Base-by-base conservation (phyloP, 371 early-diverging fungal genomes). In the Mortierella sp. region DNA sequence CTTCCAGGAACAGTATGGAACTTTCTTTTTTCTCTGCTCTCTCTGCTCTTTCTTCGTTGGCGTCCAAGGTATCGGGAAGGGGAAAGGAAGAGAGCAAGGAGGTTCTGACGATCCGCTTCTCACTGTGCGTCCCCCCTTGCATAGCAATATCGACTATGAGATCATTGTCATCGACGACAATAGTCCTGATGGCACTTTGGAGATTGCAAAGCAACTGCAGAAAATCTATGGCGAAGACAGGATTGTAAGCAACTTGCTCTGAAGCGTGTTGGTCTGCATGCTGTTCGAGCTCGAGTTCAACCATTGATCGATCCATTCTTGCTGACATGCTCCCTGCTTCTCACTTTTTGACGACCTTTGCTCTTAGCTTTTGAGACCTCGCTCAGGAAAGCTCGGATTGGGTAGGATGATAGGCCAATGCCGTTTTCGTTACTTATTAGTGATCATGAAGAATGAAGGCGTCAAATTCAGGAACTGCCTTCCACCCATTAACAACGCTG, bases 141-240 rank as follows among this genome's bases (percentile, higher is more conserved):
- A 21, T 68, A 80, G 80, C 62, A 69, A 89, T 31, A 86, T 95
- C 48, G 91, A 95, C 81, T 99, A 93, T 83, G 98, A 98, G 74
- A 93, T 99, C 53, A 94, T 99, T 57, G 91, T 99, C 78, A 93
- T 99, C 43, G 99, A 99, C 82, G 99, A 99, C 80, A 92, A 89
- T 54, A 96, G 96, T 70, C 98, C 99, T n/a, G 99, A 99, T 81
- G 97, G 97, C 30, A 99, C 99, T 3, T 87, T 94, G 48, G 95
- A 95, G 56, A 88, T 96, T 28, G 99, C 98, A 54, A 88, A 91
- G 72, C 90, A 95, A 80, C 86, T 98, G 14, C 90, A 93, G 61
- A 83, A 79, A 21, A 81, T 93, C 47, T 98, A 97, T 82, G 97
- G 97, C 56, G 90, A 92, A 61, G 84, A 95, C 64, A 85, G 84